A percentile compares a stretch with the other conserved stretches of the same genome.
Evolutionary conservation across 2,329 filamentous ascomycete genomes (phyloP).

Genomic region (Colletotrichum simmondsii): DNA sequence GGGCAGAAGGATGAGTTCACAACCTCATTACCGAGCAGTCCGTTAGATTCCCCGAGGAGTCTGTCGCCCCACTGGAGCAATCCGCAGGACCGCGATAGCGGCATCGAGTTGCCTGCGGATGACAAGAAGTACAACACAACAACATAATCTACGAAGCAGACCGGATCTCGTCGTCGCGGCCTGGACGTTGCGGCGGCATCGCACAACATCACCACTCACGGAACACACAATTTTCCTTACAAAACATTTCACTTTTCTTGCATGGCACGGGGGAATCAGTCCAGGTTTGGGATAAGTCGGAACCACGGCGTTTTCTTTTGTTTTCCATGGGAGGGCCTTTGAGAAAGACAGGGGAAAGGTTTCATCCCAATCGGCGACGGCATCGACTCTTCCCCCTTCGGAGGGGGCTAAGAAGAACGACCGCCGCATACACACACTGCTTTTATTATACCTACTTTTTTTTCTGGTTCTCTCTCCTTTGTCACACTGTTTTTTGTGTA

Average conservation of each 20-base stretch:
- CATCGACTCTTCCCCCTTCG: not conserved
- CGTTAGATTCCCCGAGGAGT: conserved; percentile 8
- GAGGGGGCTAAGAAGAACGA: not conserved
- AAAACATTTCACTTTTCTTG: not conserved
- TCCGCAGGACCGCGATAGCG: conserved; percentile 60
- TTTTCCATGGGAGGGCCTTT: conserved; percentile 5
- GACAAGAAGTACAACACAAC: conserved; percentile 31
- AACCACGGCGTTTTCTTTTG: conserved; percentile 32
- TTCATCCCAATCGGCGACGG: conserved; percentile 20
- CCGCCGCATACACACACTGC: conserved; percentile 2
- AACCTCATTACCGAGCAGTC: conserved; percentile 30
- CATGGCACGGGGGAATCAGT: conserved; percentile 13
- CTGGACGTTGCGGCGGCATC: conserved; percentile 32
- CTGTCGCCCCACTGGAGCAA: conserved; percentile 32
- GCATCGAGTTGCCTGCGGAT: conserved; percentile 59
- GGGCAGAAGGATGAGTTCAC: conserved; percentile 36
- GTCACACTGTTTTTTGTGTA: conserved; percentile 34
- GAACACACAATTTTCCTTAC: conserved; percentile 14
- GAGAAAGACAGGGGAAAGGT: conserved; percentile 6
- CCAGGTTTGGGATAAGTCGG: conserved; percentile 25
- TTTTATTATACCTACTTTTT: conserved; percentile 14
- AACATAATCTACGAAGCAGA: conserved; percentile 21
- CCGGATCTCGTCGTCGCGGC: conserved; percentile 28
- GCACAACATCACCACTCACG: conserved; percentile 36
- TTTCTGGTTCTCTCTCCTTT: conserved; percentile 30